A percentile compares a stretch with the other conserved stretches of the same genome.
Evolutionary conservation across 257 asterid species (phyloP).

Genomic region (Primulina huaijiensis): DNA sequence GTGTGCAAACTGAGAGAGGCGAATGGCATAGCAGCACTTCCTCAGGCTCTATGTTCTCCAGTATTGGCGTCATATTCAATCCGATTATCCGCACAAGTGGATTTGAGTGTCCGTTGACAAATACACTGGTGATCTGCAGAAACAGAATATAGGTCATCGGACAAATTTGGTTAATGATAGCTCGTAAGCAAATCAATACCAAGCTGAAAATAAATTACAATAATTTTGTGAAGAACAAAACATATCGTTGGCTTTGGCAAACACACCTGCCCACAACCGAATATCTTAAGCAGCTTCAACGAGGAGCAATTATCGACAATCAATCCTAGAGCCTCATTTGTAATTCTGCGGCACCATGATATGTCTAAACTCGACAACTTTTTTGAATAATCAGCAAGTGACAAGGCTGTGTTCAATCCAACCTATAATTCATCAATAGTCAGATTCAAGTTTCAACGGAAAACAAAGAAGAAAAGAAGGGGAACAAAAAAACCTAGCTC

Average conservation of each 20-base stretch:
- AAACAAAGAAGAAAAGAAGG: not conserved
- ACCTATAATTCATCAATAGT: slow-evolving; percentile 37
- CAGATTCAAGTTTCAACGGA: slow-evolving; percentile 20
- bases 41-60: not conserved
- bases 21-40: not conserved
- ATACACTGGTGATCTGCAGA: not conserved
- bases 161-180: no score
- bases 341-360: slow-evolving; percentile 71
- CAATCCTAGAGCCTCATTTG: slow-evolving; percentile 60
- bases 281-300: slow-evolving; percentile 55
- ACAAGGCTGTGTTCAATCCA: slow-evolving; percentile 54
- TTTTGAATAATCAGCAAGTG: slow-evolving; percentile 56
- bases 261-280: slow-evolving; percentile 48
- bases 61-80: not conserved
- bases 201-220: no score
- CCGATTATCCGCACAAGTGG: not conserved
- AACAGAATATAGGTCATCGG: not conserved
- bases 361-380: slow-evolving; percentile 60
- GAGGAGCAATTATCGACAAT: slow-evolving; percentile 70
- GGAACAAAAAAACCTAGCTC: not conserved
- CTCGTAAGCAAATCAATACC: no score
- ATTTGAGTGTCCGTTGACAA: not conserved
- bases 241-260: not conserved
- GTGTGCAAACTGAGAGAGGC: not conserved
- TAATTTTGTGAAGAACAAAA: not conserved